Evolutionary conservation across 352 stramenopile species (phyloP).

Genomic region (Aphanomyces cochlioides): DNA sequence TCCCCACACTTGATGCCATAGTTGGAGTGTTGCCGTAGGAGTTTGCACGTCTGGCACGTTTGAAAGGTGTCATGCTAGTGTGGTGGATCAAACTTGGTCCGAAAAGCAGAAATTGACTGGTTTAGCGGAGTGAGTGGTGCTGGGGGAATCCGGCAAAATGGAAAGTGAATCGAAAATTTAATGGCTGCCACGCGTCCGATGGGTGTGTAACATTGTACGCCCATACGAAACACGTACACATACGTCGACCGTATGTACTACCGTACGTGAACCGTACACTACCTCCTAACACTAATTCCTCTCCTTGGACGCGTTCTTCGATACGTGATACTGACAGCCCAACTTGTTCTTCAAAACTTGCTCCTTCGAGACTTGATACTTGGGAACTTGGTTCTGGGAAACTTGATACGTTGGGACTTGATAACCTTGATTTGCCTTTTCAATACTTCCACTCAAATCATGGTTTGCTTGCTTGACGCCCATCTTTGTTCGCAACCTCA

Average conservation of each 20-base stretch:
- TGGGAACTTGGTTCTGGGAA: background rate
- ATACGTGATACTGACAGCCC: background rate
- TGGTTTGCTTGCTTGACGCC: background rate
- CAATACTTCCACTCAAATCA: conserved; percentile 9
- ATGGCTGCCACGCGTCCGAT: too few species aligned
- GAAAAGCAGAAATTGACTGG: too few species aligned
- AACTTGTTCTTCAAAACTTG: background rate
- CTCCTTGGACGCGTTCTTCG: background rate
- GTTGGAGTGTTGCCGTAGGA: too few species aligned
- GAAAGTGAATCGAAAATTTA: background rate
- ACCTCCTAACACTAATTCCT: background rate
- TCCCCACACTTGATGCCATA: too few species aligned
- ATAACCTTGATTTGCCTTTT: background rate
- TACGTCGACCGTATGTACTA: background rate
- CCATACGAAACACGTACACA: background rate
- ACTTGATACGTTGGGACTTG: too few species aligned
- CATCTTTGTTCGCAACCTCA: background rate
- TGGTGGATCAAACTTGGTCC: too few species aligned
- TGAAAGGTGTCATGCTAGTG: too few species aligned
- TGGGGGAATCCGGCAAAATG: background rate
- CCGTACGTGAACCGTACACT: background rate
- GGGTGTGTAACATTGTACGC: background rate
- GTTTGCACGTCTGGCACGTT: too few species aligned
- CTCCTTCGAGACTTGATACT: background rate
- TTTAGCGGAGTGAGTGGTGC: too few species aligned